Evolutionary conservation across 164 flowering plant genomes (phyloP), one percentile per base, ranked within the genome.

Genomic region (Paratinospora sagittata): DNA sequence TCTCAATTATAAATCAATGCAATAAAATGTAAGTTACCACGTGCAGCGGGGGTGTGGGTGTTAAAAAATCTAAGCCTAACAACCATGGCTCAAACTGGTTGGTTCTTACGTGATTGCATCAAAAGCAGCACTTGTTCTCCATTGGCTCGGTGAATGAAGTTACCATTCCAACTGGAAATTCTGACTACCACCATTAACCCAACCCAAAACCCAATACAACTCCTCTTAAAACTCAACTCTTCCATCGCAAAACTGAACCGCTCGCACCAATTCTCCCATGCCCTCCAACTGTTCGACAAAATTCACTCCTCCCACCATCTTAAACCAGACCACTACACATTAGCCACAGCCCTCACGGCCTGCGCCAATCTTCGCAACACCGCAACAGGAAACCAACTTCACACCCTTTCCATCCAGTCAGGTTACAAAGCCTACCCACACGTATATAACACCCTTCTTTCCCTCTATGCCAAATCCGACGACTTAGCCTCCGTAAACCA

Each of bases 301-400:
- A 79, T 87, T 27, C 89, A 84, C 70, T 85, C 86, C 3, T 85
- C 86, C 67, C 78, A 70, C 65, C 67, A 21, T 65, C 71, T 81
- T 37, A 83, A 70, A 75, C 90, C 95, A 7, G 95, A 91, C 74
- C 87, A 87, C 36, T 90, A 84, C 79, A 79, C 91, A 66, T 81
- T 91, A 43, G 82, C 95, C 34, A 73, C 80, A 45, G 73, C 90
- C 74, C 76, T 90, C 78, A 77, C 90, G 7, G 89, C 95, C 61
- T 81, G 82, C 24, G 85, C 89, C 67, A 79, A 84, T 66, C 77
- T 80, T 69, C 81, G 78, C 47, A 65, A 82, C 68, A 9, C 41
- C 33, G 6, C 37, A 1, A 70, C 68, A 1, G 97, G 95, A 2
- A 39, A 68, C 49, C 92, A 89, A 72, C 83, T 89, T 72, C 97